Evolutionary conservation across 192 early-diverging fungal species (phyloP), one percentile per base, ranked within the genome.

Genomic region (Rhizophagus prolifer): DNA sequence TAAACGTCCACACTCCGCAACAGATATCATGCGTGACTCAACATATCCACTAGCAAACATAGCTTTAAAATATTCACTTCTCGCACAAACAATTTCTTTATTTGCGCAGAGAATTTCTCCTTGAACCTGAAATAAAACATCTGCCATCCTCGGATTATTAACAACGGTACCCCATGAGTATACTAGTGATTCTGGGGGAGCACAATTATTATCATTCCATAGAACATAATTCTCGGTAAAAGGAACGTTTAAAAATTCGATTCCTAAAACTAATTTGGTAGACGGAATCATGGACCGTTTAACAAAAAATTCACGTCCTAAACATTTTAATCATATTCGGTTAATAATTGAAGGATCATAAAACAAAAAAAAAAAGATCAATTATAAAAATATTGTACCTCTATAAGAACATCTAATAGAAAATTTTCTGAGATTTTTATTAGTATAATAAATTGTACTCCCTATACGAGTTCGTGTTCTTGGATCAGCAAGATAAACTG

Each of bases 11-110:
- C 62, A 64, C 19, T 70, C 36, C 19, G 68, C 36, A 26, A 70
- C 25, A 25, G 36, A 50, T 12, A 70, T 70, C 46, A 23, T 41
- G 46, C 68, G 68, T 0, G 68, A 44, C 25, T 70, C 68, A 47
- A 70, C 68, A 30, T 23, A 70, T 46, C 68, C 68, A 23, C 68
- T 70, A 26, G 36, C 16, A 50, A 70, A 70, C 68, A 70, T 70
- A 4, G 36, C 36, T 26, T 50, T 41, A 50, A 70, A 70, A 46
- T 70, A 70, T 70, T 47, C 46, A 50, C 68, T 70, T 36, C 68
- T 31, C 7, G 44, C 68, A 26, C 68, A 70, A 38, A 70, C 36
- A 47, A 70, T 26, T 16, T 70, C 68, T 16, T 70, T 70, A 23
- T 47, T 70, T 23, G 68, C 36, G 10, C 36, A 70, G 5, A 70